Base-by-base conservation (phyloP, 768 basidiomycete genomes). In the Mycena amicta region DNA sequence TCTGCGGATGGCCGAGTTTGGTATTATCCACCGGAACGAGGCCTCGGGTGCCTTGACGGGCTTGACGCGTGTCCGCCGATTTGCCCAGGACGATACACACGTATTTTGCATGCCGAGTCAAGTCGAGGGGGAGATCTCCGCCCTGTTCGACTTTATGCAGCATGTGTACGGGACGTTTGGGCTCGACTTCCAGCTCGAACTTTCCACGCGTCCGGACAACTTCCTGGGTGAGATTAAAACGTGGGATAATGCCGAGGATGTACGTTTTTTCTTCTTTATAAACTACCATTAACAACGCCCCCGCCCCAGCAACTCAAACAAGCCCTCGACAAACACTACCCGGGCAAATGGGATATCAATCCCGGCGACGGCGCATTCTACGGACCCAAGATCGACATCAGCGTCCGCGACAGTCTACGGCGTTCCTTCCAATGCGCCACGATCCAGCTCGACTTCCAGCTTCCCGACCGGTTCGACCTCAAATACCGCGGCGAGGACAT, bases 331-430 rank as follows among this genome's bases (percentile, higher is more conserved):
- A 88, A 87, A 66, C 83, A 85, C 56, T 90, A 95, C 65, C 85
- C 93, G 0, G 94, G 92, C 47, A 83, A 90, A 64, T 99, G 97
- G 97, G 83, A 87, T 53, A 74, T 95, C 56, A 97, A 97, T 73
- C 92, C 92, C 8, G 96, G 95, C 45, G 97, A 99, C 68, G 97
- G 97, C 50, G 97, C 97, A 11, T 99, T 99, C 83, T 99, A 99
- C 75, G 97, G 97, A 0, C 97, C 97, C 62, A 98, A 98, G 80
- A 96, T 98, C 68, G 97, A 98, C 74, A 96, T 99, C 77, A 93
- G 91, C 59, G 90, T 98, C 70, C 85, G 87, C 25, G 97, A 99
- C 67, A 95, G 97, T 0, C 80, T 98, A 23, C 85, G 82, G 33
- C 87, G 97, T 46, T 93, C 93, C 23, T 96, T 94, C 87, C 97